Evolutionary conservation across 345 rosid genomes (phyloP).

Genomic region (Gossypium thurberi): DNA sequence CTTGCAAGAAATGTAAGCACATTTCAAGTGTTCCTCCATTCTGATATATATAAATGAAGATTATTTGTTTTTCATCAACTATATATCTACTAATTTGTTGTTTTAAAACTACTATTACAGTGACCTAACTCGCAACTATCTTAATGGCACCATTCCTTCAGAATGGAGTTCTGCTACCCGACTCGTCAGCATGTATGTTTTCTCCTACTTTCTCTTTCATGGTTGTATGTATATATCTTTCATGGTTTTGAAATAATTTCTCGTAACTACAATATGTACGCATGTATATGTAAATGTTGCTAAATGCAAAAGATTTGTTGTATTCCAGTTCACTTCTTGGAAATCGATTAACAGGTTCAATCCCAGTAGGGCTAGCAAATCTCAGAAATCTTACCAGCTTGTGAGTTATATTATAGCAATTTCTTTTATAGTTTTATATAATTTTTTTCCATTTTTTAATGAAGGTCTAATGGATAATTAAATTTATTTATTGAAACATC

Average conservation of each 20-base stretch:
- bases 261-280: no score
- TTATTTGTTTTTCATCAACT: no score
- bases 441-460: no score
- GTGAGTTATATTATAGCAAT: neutral
- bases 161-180: neutral
- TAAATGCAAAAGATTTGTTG: neutral
- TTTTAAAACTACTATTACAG: neutral
- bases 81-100: no score
- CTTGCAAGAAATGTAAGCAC: slow-evolving; percentile 35
- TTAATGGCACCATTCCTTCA: neutral
- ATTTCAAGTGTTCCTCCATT: neutral
- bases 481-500: neutral
- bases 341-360: neutral
- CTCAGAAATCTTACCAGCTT: neutral
- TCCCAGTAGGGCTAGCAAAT: neutral
- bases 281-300: neutral
- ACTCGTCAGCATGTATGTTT: neutral
- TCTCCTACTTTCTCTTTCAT: neutral
- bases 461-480: neutral
- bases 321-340: neutral
- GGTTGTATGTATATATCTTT: neutral
- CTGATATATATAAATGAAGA: neutral
- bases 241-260: neutral
- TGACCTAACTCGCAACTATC: slow-evolving; percentile 1
- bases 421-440: neutral